Base-by-base conservation (phyloP, 441 rosid genomes). In the Euphorbia schlechtendalii region DNA sequence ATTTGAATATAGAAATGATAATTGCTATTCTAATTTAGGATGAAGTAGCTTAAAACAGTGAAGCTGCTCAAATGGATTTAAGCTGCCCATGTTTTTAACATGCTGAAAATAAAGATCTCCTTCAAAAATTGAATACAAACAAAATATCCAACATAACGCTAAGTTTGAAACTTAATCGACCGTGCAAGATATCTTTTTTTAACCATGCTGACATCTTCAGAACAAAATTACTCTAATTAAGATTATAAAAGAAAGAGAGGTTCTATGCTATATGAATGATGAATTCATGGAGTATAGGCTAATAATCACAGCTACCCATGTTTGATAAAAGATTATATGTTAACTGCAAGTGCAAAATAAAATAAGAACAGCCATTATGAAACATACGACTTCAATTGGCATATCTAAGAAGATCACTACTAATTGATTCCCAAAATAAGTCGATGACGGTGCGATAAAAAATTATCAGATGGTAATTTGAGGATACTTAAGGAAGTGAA, bases 401-500 rank as follows among this genome's bases (percentile, higher is more conserved):
- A 56, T 24, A 57, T 0, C 5, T 24, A 57, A 4, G 34, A 1
- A 30, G 18, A 53, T 45, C 38, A 28, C 10, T 30, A 28, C 45
- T 28, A 61, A 46, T 45, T 25, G 36, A 61, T 45, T 27, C n/a
- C n/a, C n/a, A n/a, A n/a, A n/a, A n/a, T n/a, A n/a, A n/a, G n/a
- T n/a, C n/a, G n/a, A n/a, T n/a, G n/a, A n/a, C n/a, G 18, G 20
- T 63, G 28, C 43, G 40, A 54, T 3, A 54, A 62, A 21, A 53
- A 17, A 11, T 38, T 27, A 20, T 24, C 22, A 53, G 27, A 69
- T 4, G 40, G 43, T 20, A 10, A 9, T n/a, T 18, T 51, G 73
- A 85, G 91, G 91, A 94, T 87, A 94, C 99, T 34, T 56, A 91
- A 78, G 5, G 86, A 85, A 64, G 98, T 91, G 74, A 94, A 94